Conservation (phyloP, 352 stramenopile species). For the Phytophthora europaea region DNA sequence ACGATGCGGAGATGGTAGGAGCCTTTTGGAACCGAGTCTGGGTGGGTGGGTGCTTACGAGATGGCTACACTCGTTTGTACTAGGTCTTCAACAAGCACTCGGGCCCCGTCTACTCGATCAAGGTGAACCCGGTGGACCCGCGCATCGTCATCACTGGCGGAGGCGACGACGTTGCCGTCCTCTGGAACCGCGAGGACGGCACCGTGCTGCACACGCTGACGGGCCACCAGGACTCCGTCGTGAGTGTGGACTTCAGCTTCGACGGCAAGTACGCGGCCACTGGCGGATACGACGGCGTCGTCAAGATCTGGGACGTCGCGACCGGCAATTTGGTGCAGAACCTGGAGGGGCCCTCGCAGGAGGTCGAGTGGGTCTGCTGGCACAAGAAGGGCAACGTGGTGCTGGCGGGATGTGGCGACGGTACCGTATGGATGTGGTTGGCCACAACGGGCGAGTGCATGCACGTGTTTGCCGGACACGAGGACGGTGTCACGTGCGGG, state of each 20-base stretch:
- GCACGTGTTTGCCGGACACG: constrained; percentile 98
- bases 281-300: constrained; percentile 86
- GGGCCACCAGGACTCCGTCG: constrained; percentile 88
- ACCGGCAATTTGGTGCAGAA: constrained; percentile 85
- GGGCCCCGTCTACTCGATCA: constrained; percentile 84
- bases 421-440: constrained; percentile 95
- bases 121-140: constrained; percentile 83
- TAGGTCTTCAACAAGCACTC: constrained; percentile 86
- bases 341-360: constrained; percentile 90
- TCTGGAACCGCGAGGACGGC: constrained; percentile 90
- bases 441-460: constrained; percentile 97
- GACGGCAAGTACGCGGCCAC: constrained; percentile 90
- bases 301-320: constrained; percentile 92
- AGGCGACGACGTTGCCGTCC: constrained; percentile 85
- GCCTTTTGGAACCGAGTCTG: not conserved
- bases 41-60: not conserved
- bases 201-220: constrained; percentile 80
- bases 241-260: constrained; percentile 88
- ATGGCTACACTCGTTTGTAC: constrained; percentile 4
- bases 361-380: constrained; percentile 93
- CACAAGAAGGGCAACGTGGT: constrained; percentile 93
- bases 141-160: constrained; percentile 86
- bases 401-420: constrained; percentile 89
- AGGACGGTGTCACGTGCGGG: constrained; percentile 95
- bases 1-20: constrained; percentile 77